Evolutionary conservation across 805 yeast species (phyloP), one percentile per base, ranked within the genome.

Genomic region (Saturnispora kantuleensis): DNA sequence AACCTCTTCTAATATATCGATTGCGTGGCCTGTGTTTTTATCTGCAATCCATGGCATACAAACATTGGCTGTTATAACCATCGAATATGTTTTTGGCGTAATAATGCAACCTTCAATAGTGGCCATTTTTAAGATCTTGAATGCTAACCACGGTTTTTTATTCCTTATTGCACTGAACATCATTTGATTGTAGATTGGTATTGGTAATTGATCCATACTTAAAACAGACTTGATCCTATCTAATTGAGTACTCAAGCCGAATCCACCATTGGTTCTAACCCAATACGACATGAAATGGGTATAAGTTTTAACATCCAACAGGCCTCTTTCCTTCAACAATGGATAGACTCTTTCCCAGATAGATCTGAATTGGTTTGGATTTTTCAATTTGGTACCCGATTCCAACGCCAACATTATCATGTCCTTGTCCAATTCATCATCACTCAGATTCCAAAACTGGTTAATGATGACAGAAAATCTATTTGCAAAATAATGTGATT

Each of bases 1-100:
- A 29, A 60, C 35, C 21, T 58, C 59, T 15, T 58, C 56, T 35
- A 60, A 36, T 10, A 60, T 35, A 2, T 35, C 31, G 36, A 55
- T 41, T 0, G 55, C 54, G 38, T 50, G 44, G 7, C 52, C 56
- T 10, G 52, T 42, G 12, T 49, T 50, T 21, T 50, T 35, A n/a
- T 52, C 42, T 9, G 54, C 47, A 16, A 50, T 46, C 35, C 39
- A 35, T 10, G 38, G 41, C 42, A 40, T 37, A 4, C 46, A 36
- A 6, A 50, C 49, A 43, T 57, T 56, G 7, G 59, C 49, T n/a
- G 53, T 56, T 26, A 60, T 35, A 11, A 62, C 33, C 32, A 60
- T 44, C 3, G 64, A 58, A 44, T 61, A 59, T 1, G 62, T 60
- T 39, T 54, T 58, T 13, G 56, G 42, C 3, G 53, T 51, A 2